phyloP scores from a whole-genome alignment of 169 alveolate genomes.

The Cryptosporidium parvum region DNA sequence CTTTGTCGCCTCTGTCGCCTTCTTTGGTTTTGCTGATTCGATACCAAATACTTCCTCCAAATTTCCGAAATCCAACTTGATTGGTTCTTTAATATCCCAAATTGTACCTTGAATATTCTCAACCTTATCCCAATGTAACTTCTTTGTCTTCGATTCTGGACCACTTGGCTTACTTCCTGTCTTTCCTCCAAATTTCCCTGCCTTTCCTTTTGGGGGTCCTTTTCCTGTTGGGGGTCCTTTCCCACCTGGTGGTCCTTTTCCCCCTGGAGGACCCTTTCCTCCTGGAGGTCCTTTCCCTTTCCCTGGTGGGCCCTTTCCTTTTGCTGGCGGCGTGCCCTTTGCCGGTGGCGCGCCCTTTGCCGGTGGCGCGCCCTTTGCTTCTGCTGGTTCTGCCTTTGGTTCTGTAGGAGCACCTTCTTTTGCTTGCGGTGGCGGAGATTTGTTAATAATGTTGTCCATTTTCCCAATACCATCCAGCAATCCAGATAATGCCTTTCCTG shows the following conservation, averaged over 20 bases:
- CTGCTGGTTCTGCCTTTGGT: neutral
- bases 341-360: conserved; percentile 64
- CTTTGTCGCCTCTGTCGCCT: conserved; percentile 82
- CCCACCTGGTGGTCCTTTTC: conserved; percentile 80
- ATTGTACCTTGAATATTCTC: conserved; percentile 89
- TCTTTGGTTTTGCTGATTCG: conserved; percentile 83
- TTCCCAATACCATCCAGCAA: conserved; percentile 60
- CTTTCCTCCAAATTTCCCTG: conserved; percentile 76
- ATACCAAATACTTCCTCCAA: conserved; percentile 83
- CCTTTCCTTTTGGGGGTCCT: conserved; percentile 84
- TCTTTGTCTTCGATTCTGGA: conserved; percentile 81
- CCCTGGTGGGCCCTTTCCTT: conserved; percentile 38
- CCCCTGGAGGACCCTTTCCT: conserved; percentile 76
- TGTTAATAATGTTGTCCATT: conserved; percentile 14
- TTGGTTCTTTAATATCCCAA: conserved; percentile 78
- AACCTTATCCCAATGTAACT: conserved; percentile 92
- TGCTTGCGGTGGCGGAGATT: neutral
- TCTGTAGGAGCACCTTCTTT: neutral
- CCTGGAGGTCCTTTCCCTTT: conserved; percentile 63
- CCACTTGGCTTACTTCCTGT: conserved; percentile 83
- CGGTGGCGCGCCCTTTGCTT: conserved; percentile 3
- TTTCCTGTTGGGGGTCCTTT: conserved; percentile 80
- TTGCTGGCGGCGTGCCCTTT: conserved; percentile 58
- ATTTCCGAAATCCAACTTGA: conserved; percentile 78
- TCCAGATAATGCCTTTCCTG: conserved; percentile 28